Evolutionary conservation across 2,329 filamentous ascomycete genomes (phyloP), one percentile per base, ranked within the genome.

Genomic region (Pleomassaria siparia): DNA sequence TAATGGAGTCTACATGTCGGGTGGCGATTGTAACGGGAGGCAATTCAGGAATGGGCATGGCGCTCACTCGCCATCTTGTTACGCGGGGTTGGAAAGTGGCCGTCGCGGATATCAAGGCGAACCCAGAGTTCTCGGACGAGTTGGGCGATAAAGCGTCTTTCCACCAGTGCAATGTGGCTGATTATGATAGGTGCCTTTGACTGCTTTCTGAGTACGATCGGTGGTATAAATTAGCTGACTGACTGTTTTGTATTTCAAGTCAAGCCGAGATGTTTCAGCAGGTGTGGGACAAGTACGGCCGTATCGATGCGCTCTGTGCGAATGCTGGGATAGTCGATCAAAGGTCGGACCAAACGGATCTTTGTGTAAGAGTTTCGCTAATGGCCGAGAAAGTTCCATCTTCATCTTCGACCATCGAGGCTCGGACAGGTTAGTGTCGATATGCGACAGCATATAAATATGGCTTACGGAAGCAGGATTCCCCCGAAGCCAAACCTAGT

Each of bases 301-400:
- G 75, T 3, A 69, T 82, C 20, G 78, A 81, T 66, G 74, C 72
- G 0, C 58, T 80, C 1, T 75, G 75, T 25, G 74, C 76, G 13
- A 81, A 81, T 56, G 78, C 78, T 1, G 80, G 77, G 10, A 75
- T 78, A 30, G 72, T 77, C 2, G 78, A 81, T 55, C 62, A 48
- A 30, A 58, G 58, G 58, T 55, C n/a, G n/a, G n/a, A n/a, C n/a
- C n/a, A n/a, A n/a, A n/a, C n/a, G n/a, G 8, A 22, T 8, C 16
- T 39, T 29, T 3, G 26, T n/a, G 24, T 13, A 4, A n/a, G 21
- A 21, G 16, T 22, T 6, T 12, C 25, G 28, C 24, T 22, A 20
- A 11, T 3, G 10, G 8, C 42, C 13, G 12, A 6, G 15, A n/a
- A n/a, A 55, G 68, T 15, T 77, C 74, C 12, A 58, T 79, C 21